Evolutionary conservation across 306 rosid species (phyloP), one percentile per base, ranked within the genome.

Genomic region (Cercis canadensis): DNA sequence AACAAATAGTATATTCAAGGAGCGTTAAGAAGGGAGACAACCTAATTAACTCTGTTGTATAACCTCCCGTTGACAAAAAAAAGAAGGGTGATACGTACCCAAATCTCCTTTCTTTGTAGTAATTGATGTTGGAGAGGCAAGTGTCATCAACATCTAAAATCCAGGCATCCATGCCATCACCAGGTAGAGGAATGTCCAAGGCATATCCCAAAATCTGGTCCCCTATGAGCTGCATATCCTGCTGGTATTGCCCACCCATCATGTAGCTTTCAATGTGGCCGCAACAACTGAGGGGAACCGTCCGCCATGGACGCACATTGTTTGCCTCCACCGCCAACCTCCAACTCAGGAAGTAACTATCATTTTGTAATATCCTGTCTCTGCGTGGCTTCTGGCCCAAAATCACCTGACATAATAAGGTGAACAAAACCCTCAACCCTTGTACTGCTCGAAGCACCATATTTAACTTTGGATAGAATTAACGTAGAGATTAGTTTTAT

Each of bases 71-170:
- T 5, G 43, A 37, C 1, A 37, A 3, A 37, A 37, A 37, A 5
- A 0, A 5, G 3, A 37, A 37, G 3, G 3, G 3, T 2, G 43
- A 5, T 37, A 57, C 34, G 33, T 82, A 90, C 97, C 97, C 97
- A 58, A 85, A 90, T 76, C 86, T 64, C 76, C 81, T 88, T 58
- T 60, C 41, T 73, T 75, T 80, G 79, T 90, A 90, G 67, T 88
- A 90, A 11, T 36, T 67, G 34, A 90, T 45, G 61, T 90, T 90
- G 47, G 97, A 90, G 67, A 90, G 39, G 78, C 97, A 90, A 39
- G 97, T 90, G 55, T 90, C 97, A 58, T 90, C 97, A 59, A 90
- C 97, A 57, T 90, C 97, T 16, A 90, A 81, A 75, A 88, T 39
- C 94, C 92, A 90, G 65, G 88, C 92, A 65, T 90, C 97, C 67